Evolutionary conservation across 768 basidiomycete genomes (phyloP).

Genomic region (Daedaleopsis sinensis): DNA sequence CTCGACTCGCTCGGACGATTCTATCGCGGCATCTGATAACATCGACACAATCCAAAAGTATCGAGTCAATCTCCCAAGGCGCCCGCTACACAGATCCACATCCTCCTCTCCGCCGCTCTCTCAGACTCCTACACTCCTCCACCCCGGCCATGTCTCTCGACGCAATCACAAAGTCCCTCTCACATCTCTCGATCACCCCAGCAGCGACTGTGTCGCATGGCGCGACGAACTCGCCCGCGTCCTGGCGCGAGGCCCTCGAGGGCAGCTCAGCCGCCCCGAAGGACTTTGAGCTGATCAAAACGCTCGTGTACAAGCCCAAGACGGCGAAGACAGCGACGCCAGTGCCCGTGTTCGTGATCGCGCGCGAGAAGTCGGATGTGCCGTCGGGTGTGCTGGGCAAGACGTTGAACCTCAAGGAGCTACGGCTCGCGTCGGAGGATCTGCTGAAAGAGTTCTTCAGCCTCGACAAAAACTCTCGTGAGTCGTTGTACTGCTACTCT

Average conservation of each 20-base stretch:
- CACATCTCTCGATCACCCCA: conserved; percentile 58
- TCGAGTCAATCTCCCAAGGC: conserved; percentile 30
- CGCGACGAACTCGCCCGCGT: conserved; percentile 65
- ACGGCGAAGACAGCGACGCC: conserved; percentile 88
- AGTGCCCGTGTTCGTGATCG: conserved; percentile 86
- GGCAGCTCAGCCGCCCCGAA: conserved; percentile 52
- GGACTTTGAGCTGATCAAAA: conserved; percentile 78
- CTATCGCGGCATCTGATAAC: conserved; percentile 31
- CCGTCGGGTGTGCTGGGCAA: conserved; percentile 77
- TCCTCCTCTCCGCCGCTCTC: not conserved
- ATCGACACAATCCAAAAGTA: conserved; percentile 14
- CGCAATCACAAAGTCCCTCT: conserved; percentile 43
- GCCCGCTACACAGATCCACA: conserved; percentile 4
- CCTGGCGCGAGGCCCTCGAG: conserved; percentile 77
- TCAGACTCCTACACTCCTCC: conserved; percentile 2
- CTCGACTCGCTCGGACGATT: conserved; percentile 14
- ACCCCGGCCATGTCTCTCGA: conserved; percentile 35
- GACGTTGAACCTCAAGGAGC: conserved; percentile 82
- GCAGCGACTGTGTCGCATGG: conserved; percentile 56
- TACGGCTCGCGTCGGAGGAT: conserved; percentile 85
- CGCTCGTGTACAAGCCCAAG: conserved; percentile 95
- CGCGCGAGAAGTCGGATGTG: conserved; percentile 83
- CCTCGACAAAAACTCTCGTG: conserved; percentile 85
- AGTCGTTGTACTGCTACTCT: conserved; percentile 30
- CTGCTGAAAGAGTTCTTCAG: conserved; percentile 83